phyloP scores from a whole-genome alignment of 345 rosid genomes.

The Erucastrum elatum region DNA sequence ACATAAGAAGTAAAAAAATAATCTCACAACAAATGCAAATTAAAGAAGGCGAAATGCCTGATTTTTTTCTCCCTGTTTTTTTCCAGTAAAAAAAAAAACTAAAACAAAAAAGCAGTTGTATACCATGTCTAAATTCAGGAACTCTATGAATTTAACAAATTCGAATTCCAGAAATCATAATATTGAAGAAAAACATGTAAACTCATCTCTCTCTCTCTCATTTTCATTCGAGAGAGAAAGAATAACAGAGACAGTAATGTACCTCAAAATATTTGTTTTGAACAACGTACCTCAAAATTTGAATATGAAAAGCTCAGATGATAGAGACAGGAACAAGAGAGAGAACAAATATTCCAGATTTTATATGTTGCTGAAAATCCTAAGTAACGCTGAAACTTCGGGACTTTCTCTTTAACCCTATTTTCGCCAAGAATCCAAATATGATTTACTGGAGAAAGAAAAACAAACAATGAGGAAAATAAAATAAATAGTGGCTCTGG shows the following conservation, averaged over 20 bases:
- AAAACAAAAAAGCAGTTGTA: background rate
- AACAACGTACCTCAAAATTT: background rate
- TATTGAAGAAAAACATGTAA: background rate
- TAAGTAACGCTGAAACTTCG: background rate
- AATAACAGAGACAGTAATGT: background rate
- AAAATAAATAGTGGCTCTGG: constrained; percentile 16
- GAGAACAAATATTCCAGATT: constrained; percentile 1
- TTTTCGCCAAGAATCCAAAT: background rate
- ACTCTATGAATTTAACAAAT: background rate
- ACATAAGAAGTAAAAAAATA: background rate
- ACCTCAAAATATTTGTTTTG: constrained; percentile 10
- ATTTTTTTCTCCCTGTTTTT: background rate
- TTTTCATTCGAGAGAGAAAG: background rate
- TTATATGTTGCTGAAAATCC: constrained; percentile 15
- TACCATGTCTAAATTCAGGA: background rate
- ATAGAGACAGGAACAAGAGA: background rate
- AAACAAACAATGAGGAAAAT: background rate
- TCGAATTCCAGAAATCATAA: background rate
- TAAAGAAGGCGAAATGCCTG: background rate
- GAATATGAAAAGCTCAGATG: constrained; percentile 6
- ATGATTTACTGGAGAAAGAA: background rate
- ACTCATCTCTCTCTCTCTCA: background rate
- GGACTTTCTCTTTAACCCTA: background rate
- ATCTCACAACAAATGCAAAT: background rate
- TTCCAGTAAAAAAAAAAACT: background rate